Percentiles rank a stretch among this genome's conserved stretches.
Evolutionary conservation across 192 early-diverging fungal genomes (phyloP).

Genomic region (Paraglomus brasilianum): DNA sequence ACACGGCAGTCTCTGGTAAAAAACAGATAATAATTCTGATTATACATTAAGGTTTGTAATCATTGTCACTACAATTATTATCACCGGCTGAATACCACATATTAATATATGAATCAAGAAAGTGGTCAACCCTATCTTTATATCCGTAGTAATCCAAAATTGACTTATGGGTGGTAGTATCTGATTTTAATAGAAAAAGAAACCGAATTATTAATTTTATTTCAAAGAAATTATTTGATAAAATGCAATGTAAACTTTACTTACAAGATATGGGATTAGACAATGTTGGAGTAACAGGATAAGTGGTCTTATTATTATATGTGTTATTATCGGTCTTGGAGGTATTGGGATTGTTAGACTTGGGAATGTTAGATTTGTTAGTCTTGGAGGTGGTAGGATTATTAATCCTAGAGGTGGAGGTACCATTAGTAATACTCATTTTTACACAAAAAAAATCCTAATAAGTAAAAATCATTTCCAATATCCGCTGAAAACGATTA

Average conservation of each 20-base stretch:
- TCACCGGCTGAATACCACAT: conserved; percentile 17
- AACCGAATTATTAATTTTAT: no score
- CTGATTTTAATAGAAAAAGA: neutral
- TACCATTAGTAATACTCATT: no score
- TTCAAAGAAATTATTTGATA: neutral
- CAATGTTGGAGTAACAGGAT: neutral
- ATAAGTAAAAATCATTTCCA: no score
- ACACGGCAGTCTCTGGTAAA: no score
- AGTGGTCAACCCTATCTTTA: conserved; percentile 1
- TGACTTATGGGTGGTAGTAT: neutral
- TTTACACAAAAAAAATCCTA: no score
- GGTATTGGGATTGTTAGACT: no score
- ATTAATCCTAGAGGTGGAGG: no score
- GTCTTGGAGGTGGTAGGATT: no score
- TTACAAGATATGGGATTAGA: conserved; percentile 1
- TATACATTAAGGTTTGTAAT: conserved; percentile 7
- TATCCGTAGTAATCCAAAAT: conserved; percentile 1
- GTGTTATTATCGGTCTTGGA: no score
- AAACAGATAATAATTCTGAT: no score
- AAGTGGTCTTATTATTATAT: neutral
- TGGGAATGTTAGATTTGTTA: no score
- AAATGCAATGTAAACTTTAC: neutral
- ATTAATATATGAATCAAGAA: neutral
- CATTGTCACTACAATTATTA: conserved; percentile 5
- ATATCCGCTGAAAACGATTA: no score